Evolutionary conservation across 495 filamentous ascomycete species (phyloP), one percentile per base, ranked within the genome.

Genomic region (Talaromyces adpressus): DNA sequence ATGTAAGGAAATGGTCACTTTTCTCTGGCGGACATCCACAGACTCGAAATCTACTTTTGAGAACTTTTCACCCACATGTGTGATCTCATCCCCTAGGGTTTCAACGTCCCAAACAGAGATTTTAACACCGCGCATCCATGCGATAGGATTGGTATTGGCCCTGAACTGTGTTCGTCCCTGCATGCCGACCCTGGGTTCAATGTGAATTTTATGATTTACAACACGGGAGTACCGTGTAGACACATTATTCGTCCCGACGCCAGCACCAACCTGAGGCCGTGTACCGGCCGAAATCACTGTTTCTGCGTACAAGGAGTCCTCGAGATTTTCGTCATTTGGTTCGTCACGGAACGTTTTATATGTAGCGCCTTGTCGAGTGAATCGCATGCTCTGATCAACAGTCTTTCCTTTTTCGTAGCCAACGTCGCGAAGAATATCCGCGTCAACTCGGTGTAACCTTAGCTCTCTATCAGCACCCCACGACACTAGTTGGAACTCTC

Each of bases 121-220:
- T 64, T 91, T 94, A 47, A 97, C 91, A 32, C 92, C 91, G 63
- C 87, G 91, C 90, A 97, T 96, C 93, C 93, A 97, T 14, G 86
- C 82, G 63, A 97, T 93, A 36, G 91, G 81, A 67, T 92, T 91
- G n/a, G 82, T 79, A 54, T 87, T 81, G 58, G 84, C 86, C 57
- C 78, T 76, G 14, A 80, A 58, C 39, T 75, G 79, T 23, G 79
- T 81, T 52, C 84, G 86, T 1, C 83, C 85, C 68, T 86, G 86
- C 84, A 88, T 89, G 6, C 87, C 85, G 30, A 84, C 78, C 11
- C 83, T 76, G 12, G 80, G 75, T 56, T 79, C 82, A 65, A 81
- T 77, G 57, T 77, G 79, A 16, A 73, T 75, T 45, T 77, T 71
- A 45, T 78, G 78, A 8, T 65, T 77, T 73, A 72, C 79, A 34